Conservation (phyloP, 257 asterid genomes). For the Ilex aquifolium region DNA sequence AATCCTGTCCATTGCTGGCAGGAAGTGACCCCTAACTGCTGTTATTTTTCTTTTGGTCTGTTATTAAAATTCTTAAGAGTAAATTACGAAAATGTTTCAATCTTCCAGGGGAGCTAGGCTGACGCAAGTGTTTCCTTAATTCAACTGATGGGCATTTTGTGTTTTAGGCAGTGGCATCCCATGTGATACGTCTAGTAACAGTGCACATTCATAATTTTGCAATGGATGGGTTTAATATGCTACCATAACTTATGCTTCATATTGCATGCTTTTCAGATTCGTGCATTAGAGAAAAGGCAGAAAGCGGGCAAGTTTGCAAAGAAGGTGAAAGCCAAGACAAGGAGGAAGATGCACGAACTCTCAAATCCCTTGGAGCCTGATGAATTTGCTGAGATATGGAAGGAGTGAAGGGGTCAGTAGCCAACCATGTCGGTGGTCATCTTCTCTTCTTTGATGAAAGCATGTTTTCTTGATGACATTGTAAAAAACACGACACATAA, state of each 20-base stretch:
- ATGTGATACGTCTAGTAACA: neutral
- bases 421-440: no score
- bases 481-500: no score
- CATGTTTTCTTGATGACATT: no score
- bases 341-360: constrained; percentile 82
- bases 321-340: constrained; percentile 88
- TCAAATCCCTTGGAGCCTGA: constrained; percentile 74
- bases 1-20: neutral
- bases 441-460: no score
- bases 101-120: neutral
- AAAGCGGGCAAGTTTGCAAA: constrained; percentile 83
- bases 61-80: no score
- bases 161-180: neutral
- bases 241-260: neutral
- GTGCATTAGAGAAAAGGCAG: constrained; percentile 70
- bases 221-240: neutral
- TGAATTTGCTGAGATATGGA: constrained; percentile 92
- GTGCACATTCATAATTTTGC: neutral
- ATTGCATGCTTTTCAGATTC: constrained; percentile 44
- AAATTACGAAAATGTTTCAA: no score
- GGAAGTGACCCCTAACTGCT: no score
- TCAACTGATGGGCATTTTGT: neutral
- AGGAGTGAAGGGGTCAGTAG: constrained; percentile 41
- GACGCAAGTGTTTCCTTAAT: neutral
- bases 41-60: no score